These are phyloP conservation scores for Psidium guajava DNA, from an alignment of 345 rosid genomes.

Conservation along the genomic window DNA sequence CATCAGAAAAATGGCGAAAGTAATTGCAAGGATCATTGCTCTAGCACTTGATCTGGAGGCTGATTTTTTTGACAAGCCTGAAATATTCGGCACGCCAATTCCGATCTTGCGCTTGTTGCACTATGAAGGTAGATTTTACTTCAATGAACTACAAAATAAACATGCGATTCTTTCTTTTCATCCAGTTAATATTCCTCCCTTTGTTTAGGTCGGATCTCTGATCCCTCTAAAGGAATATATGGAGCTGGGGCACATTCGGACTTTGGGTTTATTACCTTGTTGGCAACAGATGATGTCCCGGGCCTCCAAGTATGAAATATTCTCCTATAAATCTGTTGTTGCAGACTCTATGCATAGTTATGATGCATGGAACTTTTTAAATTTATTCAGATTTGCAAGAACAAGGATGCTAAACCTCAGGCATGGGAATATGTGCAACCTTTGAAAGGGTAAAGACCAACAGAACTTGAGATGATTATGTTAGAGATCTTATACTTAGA, in stretches of 20 bases:
- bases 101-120: conserved; percentile 52
- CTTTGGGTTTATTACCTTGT: conserved; percentile 70
- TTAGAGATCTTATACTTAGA: not conserved
- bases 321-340: not conserved
- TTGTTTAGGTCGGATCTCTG: conserved; percentile 38
- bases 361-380: not conserved
- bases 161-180: not conserved
- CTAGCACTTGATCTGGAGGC: conserved; percentile 60
- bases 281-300: conserved; percentile 63
- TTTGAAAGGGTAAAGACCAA: conserved; percentile 45
- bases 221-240: conserved; percentile 68
- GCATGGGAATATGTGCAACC: conserved; percentile 77
- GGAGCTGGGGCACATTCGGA: conserved; percentile 94
- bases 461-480: not conserved
- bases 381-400: conserved; percentile 52
- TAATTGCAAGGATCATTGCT: conserved; percentile 54
- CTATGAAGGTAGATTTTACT: conserved; percentile 41
- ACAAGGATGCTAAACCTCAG: conserved; percentile 58
- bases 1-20: conserved; percentile 44
- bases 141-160: not conserved
- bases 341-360: not conserved
- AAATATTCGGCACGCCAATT: conserved; percentile 68
- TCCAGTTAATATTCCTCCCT: not conserved
- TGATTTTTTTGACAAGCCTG: conserved; percentile 64
- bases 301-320: conserved; percentile 59